phyloP scores from a whole-genome alignment of 495 filamentous ascomycete species.

The Tuber borchii region DNA sequence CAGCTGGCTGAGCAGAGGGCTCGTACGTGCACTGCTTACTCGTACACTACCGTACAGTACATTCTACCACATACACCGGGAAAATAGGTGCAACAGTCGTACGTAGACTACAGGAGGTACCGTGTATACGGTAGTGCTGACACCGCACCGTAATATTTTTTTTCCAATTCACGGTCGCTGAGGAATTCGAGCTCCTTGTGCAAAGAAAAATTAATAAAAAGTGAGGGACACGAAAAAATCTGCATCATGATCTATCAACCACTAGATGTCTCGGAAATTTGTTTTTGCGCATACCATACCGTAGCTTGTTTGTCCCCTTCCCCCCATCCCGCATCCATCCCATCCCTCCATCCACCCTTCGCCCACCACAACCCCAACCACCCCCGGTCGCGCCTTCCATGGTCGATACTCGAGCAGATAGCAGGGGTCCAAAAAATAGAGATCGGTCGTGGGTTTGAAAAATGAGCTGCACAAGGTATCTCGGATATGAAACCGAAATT shows the following conservation, averaged over 20 bases:
- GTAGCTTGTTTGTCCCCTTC: slow-evolving; percentile 16
- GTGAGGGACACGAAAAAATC: neutral
- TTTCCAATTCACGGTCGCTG: slow-evolving; percentile 8
- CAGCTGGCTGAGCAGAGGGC: neutral
- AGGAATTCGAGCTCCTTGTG: slow-evolving; percentile 18
- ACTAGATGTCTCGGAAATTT: slow-evolving; percentile 39
- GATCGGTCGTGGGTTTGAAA: slow-evolving; percentile 15
- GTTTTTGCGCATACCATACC: slow-evolving; percentile 38
- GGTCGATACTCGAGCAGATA: slow-evolving; percentile 20
- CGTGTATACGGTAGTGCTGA: too few species aligned
- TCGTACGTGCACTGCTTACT: neutral
- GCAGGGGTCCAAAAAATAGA: slow-evolving; percentile 38
- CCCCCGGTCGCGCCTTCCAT: slow-evolving; percentile 6
- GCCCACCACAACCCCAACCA: neutral
- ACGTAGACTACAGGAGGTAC: neutral
- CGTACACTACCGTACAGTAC: neutral
- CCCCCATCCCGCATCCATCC: neutral
- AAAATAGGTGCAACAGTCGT: neutral
- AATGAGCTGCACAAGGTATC: slow-evolving; percentile 38
- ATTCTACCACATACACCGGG: neutral
- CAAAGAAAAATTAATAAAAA: neutral
- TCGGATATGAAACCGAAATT: slow-evolving; percentile 36
- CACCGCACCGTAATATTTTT: neutral
- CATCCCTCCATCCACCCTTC: neutral
- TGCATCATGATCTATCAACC: slow-evolving; percentile 26